Percentiles rank a stretch among this genome's conserved stretches.
These are phyloP conservation scores for Lolium rigidum DNA, from an alignment of 176 grass and related monocot species.

Conservation along the genomic window DNA sequence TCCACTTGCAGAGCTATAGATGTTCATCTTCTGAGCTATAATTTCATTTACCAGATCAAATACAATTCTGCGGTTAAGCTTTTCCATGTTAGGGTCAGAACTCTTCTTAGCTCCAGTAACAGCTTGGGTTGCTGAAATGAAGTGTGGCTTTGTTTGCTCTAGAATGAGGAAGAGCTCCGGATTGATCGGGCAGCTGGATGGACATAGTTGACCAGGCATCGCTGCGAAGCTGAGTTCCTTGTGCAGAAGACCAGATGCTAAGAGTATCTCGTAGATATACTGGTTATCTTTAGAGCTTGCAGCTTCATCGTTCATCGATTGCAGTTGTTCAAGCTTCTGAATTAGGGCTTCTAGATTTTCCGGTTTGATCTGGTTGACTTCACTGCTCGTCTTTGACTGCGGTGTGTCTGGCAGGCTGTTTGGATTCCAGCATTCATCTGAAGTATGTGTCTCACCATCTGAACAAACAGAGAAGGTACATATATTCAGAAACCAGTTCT, in stretches of 20 bases:
- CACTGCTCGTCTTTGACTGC: slow-evolving; percentile 61
- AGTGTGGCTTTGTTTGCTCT: slow-evolving; percentile 70
- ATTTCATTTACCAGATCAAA: slow-evolving; percentile 88
- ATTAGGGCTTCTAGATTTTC: slow-evolving; percentile 74
- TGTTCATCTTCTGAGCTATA: slow-evolving; percentile 66
- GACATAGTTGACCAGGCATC: slow-evolving; percentile 47
- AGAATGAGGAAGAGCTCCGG: slow-evolving; percentile 84
- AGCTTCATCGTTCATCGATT: slow-evolving; percentile 62
- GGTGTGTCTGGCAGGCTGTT: slow-evolving; percentile 70
- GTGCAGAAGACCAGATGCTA: slow-evolving; percentile 68
- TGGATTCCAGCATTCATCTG: slow-evolving; percentile 77
- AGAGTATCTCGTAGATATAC: slow-evolving; percentile 91
- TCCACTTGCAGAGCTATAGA: background rate
- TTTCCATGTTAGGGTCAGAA: slow-evolving; percentile 45
- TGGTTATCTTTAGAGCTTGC: slow-evolving; percentile 65
- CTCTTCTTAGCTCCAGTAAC: slow-evolving; percentile 33
- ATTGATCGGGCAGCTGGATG: slow-evolving; percentile 65
- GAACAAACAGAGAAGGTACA: slow-evolving; percentile 41
- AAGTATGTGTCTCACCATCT: slow-evolving; percentile 80
- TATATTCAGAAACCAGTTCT: slow-evolving; percentile 45
- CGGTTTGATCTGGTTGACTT: slow-evolving; percentile 70
- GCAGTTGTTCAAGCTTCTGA: slow-evolving; percentile 73
- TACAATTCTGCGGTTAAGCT: slow-evolving; percentile 66
- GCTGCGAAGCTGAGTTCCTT: slow-evolving; percentile 54
- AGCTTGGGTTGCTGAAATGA: slow-evolving; percentile 27